A percentile compares a stretch with the other conserved stretches of the same genome.
Evolutionary conservation across 2,329 filamentous ascomycete species (phyloP).

Genomic region (Dothistroma septosporum): DNA sequence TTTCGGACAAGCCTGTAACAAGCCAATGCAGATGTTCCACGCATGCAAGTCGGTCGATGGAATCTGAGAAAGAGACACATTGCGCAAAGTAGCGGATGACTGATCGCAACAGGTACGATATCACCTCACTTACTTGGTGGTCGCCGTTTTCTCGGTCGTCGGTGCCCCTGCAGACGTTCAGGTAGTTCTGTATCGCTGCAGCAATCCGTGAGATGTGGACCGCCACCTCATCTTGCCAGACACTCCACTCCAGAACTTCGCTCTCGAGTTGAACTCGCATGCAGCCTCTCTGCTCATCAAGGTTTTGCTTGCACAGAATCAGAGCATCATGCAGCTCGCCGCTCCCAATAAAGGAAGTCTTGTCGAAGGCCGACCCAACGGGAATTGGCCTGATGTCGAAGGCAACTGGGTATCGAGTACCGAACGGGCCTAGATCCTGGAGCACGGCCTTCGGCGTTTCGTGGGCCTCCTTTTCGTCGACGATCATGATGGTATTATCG

Average conservation of each 20-base stretch:
- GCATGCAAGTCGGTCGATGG: conserved; percentile 50
- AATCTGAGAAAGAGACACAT: conserved; percentile 51
- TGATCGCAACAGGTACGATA: conserved; percentile 39
- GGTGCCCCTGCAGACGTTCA: not conserved
- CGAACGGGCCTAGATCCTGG: conserved; percentile 47
- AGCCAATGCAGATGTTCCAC: conserved; percentile 42
- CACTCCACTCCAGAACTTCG: conserved; percentile 42
- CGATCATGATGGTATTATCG: conserved; percentile 5
- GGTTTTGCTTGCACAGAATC: conserved; percentile 37
- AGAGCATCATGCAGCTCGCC: conserved; percentile 50
- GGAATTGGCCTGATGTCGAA: conserved; percentile 52
- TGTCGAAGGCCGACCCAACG: conserved; percentile 53
- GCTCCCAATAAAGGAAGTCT: conserved; percentile 55
- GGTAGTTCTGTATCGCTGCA: conserved; percentile 29
- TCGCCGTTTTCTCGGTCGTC: not conserved
- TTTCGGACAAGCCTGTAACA: conserved; percentile 34
- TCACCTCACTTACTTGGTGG: conserved; percentile 6
- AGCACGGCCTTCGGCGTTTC: conserved; percentile 19
- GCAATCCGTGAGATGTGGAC: conserved; percentile 43
- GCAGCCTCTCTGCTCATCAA: conserved; percentile 43
- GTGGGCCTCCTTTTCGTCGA: not conserved
- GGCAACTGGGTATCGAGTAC: conserved; percentile 48
- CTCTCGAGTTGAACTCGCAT: conserved; percentile 38
- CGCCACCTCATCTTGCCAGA: conserved; percentile 55
- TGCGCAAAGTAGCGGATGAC: conserved; percentile 49